A percentile compares a stretch with the other conserved stretches of the same genome.
Evolutionary conservation across 331 rosid species (phyloP).

Genomic region (Quercus lobata): DNA sequence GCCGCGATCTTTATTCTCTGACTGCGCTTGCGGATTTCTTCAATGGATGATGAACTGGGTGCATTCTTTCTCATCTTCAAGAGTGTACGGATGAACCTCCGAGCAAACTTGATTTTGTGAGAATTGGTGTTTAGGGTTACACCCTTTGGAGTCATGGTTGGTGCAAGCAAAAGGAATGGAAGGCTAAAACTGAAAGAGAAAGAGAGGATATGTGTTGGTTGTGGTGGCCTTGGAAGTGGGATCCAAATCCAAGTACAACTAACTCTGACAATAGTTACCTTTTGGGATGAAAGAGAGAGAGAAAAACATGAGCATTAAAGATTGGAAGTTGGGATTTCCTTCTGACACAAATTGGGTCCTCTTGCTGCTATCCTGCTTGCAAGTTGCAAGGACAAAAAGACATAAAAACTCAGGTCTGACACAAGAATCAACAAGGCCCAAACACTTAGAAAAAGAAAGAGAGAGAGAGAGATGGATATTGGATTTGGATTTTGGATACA

Average conservation of each 20-base stretch:
- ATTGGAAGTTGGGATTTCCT: conserved; percentile 13
- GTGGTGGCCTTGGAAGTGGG: neutral
- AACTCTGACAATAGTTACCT: conserved; percentile 21
- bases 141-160: conserved; percentile 1
- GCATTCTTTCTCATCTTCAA: conserved; percentile 11
- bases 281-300: conserved; percentile 10
- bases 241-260: conserved; percentile 12
- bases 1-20: conserved; percentile 34
- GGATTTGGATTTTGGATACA: neutral
- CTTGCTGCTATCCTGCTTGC: conserved; percentile 19
- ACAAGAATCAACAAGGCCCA: neutral
- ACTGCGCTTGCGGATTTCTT: conserved; percentile 8
- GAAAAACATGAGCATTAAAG: neutral
- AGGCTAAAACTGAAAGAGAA: neutral
- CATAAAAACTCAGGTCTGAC: neutral
- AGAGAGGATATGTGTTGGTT: neutral
- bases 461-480: neutral
- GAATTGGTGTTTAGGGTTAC: neutral
- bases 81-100: conserved; percentile 25
- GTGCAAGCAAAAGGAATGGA: too few species aligned
- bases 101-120: conserved; percentile 12
- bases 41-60: neutral
- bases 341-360: conserved; percentile 25
- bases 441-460: neutral
- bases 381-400: conserved; percentile 27